Conservation (phyloP, 176 grass and related monocot genomes). For the Oryza australiensis region DNA sequence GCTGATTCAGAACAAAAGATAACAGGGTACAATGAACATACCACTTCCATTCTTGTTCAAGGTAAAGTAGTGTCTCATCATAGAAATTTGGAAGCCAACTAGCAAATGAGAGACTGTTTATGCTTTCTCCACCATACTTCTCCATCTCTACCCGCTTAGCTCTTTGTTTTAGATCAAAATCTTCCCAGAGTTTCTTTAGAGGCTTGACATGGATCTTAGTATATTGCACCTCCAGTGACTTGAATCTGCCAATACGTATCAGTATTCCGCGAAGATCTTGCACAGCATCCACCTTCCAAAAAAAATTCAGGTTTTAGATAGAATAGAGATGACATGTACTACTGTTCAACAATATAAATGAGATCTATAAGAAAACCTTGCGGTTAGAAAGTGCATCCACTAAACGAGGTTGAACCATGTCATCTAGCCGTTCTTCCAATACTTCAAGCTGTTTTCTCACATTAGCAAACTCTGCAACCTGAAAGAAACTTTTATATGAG, state of each 20-base stretch:
- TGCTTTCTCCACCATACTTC: constrained; percentile 66
- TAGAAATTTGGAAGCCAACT: constrained; percentile 99
- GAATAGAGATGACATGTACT: constrained; percentile 21
- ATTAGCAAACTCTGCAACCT: constrained; percentile 99
- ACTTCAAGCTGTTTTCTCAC: constrained; percentile 99
- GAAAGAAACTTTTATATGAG: constrained; percentile 36
- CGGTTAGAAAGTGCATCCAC: constrained; percentile 89
- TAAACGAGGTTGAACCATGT: constrained; percentile 92
- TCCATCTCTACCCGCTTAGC: constrained; percentile 63
- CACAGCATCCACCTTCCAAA: constrained; percentile 74
- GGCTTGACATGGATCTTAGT: constrained; percentile 92
- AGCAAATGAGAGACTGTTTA: constrained; percentile 59
- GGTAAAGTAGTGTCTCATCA: constrained; percentile 92
- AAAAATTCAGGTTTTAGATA: constrained; percentile 31
- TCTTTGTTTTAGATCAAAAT: constrained; percentile 90
- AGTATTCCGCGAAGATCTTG: constrained; percentile 90
- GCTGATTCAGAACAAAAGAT: constrained; percentile 20
- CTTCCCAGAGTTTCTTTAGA: constrained; percentile 97
- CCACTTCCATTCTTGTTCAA: constrained; percentile 99
- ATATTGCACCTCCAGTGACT: constrained; percentile 87
- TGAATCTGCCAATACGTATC: constrained; percentile 90
- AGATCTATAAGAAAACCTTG: constrained; percentile 56
- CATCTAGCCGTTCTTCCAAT: constrained; percentile 91
- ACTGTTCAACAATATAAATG: constrained; percentile 11
- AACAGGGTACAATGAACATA: constrained; percentile 46